Base-by-base conservation (phyloP, 2,329 filamentous ascomycete species). In the Paecilomyces variotii region DNA sequence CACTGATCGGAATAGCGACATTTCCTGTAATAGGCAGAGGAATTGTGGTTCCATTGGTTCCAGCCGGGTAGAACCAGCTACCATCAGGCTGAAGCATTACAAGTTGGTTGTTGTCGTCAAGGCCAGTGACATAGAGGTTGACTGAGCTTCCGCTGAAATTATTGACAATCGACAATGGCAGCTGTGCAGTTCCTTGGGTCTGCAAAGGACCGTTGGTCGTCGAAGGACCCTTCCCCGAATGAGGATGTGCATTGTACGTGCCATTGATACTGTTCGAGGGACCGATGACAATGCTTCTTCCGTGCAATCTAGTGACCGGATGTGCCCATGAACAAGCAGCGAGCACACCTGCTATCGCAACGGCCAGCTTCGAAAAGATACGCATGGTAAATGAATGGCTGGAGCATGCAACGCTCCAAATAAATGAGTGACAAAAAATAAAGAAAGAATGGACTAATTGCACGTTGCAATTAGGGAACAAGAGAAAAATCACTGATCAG, bases 1-100 rank as follows among this genome's bases (percentile, higher is more conserved):
- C 64, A 0, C 73, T 76, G 0, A 82, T 69, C 0, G 74, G 67
- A 56, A 82, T 81, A 5, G 76, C 74, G 53, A 80, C 68, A 56
- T 78, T 68, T 11, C 61, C 66, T 11, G 60, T 63, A 56, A 82
- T 68, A 6, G 69, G 61, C 0, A 76, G 69, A 0, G 79, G 79
- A 1, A 62, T 59, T 0, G 54, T 59, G 1, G 74, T 73, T 11
- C 19, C 25, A 0, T 70, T 69, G 5, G 68, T 68, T 2, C 76
- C 72, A 49, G 68, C 71, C 2, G 79, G 79, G 58, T 81, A 80
- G 34, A 75, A 71, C 56, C 77, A 70, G 0, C 61, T 67, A 10
- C 78, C 78, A 51, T 78, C 70, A 1, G 72, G 64, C n/a, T 63
- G 64, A 6, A 82, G 64, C 58, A 82, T 79, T 28, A 80, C 78